Percentiles rank a stretch among this genome's conserved stretches.
These are phyloP conservation scores for Ceriops tagal DNA, from an alignment of 345 rosid genomes.

Conservation along the genomic window DNA sequence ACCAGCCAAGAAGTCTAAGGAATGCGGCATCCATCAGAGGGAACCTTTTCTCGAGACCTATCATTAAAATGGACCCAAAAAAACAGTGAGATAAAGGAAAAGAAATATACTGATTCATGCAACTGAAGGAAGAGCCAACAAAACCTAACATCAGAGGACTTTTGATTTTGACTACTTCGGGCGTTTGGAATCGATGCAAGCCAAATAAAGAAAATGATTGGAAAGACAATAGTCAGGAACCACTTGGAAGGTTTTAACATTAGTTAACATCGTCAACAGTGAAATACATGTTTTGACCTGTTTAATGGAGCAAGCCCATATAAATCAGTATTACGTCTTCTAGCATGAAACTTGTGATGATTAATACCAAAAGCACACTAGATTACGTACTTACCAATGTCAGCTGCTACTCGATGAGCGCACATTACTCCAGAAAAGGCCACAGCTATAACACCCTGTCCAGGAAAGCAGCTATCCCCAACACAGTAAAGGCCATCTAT, in stretches of 20 bases:
- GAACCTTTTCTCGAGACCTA: conserved; percentile 81
- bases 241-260: no score
- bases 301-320: background rate
- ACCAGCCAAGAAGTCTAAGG: conserved; percentile 69
- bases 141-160: background rate
- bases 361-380: background rate
- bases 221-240: no score
- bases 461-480: conserved; percentile 98
- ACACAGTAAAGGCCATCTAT: conserved; percentile 81
- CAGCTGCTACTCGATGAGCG: conserved; percentile 97
- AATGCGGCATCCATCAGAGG: conserved; percentile 61
- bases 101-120: background rate
- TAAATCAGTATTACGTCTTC: background rate
- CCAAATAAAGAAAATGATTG: no score
- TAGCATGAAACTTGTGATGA: background rate
- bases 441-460: conserved; percentile 96
- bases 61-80: background rate
- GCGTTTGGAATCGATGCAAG: no score
- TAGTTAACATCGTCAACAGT: background rate
- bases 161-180: no score
- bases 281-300: background rate
- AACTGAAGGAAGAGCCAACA: background rate
- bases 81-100: background rate
- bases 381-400: conserved; percentile 54
- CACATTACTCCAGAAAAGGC: conserved; percentile 97